Base-by-base conservation (phyloP, 345 rosid genomes). In the Salix udensis region DNA sequence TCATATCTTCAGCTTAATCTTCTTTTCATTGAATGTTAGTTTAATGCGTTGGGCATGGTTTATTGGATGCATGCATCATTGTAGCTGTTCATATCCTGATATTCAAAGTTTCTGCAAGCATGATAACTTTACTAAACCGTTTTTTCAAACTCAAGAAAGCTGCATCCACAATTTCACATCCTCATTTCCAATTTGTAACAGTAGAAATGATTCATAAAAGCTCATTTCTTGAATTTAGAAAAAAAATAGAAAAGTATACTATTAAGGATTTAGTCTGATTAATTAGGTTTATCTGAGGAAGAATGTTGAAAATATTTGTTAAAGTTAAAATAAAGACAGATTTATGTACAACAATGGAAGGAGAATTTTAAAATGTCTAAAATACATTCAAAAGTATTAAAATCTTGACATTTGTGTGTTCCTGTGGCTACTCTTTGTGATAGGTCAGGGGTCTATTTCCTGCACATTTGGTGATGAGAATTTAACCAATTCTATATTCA, bases 31-130 rank as follows among this genome's bases (percentile, higher is more conserved):
- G 11, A 50, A 28, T 70, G 60, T 30, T 15, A 39, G 36, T 70
- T 70, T 48, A 70, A 34, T 70, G 40, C 21, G 26, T 50, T 21
- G 62, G 16, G 8, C 46, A 26, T 9, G 30, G n/a, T 26, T 70
- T 18, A 48, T 48, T 44, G 61, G 26, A n/a, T 55, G 34, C 16
- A 50, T 26, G 6, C 31, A 26, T 19, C 30, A 26, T n/a, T 12
- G 15, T 73, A 30, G 61, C 23, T 60, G 53, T 60, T 60, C 53
- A 8, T 34, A 55, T 19, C 48, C 14, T 18, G 31, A 55, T 72
- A 21, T 60, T 72, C 62, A 11, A 70, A 28, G 58, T 69, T 64
- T 34, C 2, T 65, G 81, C 28, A 67, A 36, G 52, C 67, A 21
- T 73, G 77, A 19, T 66, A 40, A 36, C 68, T 40, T 18, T 44